phyloP scores from a whole-genome alignment of 257 asterid species.

The Ehretia macrophylla region DNA sequence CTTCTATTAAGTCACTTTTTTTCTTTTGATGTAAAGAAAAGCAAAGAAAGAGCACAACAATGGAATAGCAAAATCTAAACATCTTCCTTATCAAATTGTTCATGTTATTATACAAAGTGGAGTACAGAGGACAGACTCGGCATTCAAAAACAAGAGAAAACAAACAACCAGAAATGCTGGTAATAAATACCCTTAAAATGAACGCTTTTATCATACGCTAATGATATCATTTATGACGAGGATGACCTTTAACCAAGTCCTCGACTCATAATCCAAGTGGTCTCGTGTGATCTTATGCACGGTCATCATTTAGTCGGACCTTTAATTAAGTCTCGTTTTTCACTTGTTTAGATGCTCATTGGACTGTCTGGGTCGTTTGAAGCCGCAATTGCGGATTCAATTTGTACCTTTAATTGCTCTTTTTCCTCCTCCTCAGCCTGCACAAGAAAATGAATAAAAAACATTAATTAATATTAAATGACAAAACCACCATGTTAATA shows the following conservation, averaged over 20 bases:
- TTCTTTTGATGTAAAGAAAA: too few species aligned
- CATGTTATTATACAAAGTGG: not conserved
- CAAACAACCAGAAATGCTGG: too few species aligned
- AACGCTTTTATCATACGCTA: not conserved
- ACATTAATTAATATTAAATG: not conserved
- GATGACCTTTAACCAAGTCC: too few species aligned
- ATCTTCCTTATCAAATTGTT: not conserved
- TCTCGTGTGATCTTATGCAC: too few species aligned
- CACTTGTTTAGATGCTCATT: slow-evolving; percentile 34
- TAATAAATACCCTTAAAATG: too few species aligned
- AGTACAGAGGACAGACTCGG: not conserved
- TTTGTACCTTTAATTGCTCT: slow-evolving; percentile 41
- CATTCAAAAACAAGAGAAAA: not conserved
- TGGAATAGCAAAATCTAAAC: too few species aligned
- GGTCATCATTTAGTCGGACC: not conserved
- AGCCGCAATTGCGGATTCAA: slow-evolving; percentile 62
- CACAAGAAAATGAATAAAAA: not conserved
- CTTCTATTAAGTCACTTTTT: too few species aligned
- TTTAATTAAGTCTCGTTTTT: too few species aligned
- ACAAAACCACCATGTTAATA: not conserved
- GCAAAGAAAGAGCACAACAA: not conserved
- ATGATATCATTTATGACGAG: too few species aligned
- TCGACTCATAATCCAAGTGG: too few species aligned
- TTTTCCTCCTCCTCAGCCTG: slow-evolving; percentile 74
- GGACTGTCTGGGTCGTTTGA: slow-evolving; percentile 64